Evolutionary conservation across 371 early-diverging fungal genomes (phyloP).

Genomic region (Funneliformis caledonium): DNA sequence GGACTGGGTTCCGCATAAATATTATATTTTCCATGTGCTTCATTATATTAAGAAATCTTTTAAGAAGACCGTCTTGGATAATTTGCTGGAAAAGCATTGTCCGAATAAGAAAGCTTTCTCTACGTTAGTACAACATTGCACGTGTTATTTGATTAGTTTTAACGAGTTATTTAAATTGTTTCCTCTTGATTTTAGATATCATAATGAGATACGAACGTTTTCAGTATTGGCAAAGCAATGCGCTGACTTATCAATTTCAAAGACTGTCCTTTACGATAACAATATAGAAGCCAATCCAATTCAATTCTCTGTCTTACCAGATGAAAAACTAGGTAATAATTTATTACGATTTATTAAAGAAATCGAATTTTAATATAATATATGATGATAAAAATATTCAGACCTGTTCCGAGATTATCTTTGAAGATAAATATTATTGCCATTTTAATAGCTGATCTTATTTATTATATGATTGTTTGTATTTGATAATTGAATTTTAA

Average conservation of each 20-base stretch:
- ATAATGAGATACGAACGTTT: constrained; percentile 71
- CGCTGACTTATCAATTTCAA: constrained; percentile 77
- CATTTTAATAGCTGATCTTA: not conserved
- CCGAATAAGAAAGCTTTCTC: constrained; percentile 75
- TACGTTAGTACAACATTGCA: constrained; percentile 53
- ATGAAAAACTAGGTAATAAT: constrained; percentile 27
- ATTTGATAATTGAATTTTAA: not conserved
- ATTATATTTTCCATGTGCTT: constrained; percentile 82
- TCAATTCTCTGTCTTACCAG: constrained; percentile 12
- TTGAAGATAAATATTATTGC: constrained; percentile 32
- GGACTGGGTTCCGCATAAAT: constrained; percentile 80
- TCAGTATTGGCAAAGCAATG: constrained; percentile 79
- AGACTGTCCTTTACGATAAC: constrained; percentile 69
- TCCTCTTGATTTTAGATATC: constrained; percentile 50
- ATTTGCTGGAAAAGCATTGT: constrained; percentile 71
- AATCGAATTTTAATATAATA: too few species aligned
- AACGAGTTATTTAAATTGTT: not conserved
- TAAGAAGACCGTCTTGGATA: constrained; percentile 73
- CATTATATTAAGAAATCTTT: constrained; percentile 87
- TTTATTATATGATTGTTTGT: not conserved
- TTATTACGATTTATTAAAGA: not conserved
- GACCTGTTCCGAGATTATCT: constrained; percentile 30
- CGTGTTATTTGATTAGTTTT: not conserved
- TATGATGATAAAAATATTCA: constrained; percentile 18
- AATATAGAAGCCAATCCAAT: constrained; percentile 52